A percentile compares a stretch with the other conserved stretches of the same genome.
Evolutionary conservation across 345 rosid genomes (phyloP).

Genomic region (Luvunga scandens): DNA sequence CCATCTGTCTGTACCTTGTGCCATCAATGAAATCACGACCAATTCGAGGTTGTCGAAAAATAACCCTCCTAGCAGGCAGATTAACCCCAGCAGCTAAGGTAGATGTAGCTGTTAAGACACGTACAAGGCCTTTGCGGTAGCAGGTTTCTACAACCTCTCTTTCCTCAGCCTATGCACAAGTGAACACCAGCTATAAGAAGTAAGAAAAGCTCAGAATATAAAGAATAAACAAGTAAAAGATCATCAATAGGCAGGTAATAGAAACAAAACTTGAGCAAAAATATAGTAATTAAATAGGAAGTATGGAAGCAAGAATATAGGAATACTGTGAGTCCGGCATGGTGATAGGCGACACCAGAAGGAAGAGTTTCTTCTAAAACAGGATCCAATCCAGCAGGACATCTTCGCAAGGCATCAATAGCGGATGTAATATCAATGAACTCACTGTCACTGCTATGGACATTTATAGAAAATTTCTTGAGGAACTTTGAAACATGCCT

Average conservation of each 20-base stretch:
- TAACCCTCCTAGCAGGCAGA: conserved; percentile 96
- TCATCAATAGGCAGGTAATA: neutral
- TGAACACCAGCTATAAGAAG: conserved; percentile 12
- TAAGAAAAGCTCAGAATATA: neutral
- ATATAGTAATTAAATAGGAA: neutral
- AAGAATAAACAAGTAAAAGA: conserved; percentile 4
- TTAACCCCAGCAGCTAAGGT: conserved; percentile 99
- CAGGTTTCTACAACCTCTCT: conserved; percentile 93
- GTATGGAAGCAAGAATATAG: conserved; percentile 24
- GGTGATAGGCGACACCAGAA: conserved; percentile 96
- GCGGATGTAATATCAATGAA: conserved; percentile 66
- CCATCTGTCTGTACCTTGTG: conserved; percentile 98
- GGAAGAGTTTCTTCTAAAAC: conserved; percentile 87
- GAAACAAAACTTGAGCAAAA: conserved; percentile 10
- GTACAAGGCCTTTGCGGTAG: conserved; percentile 86
- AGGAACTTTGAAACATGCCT: conserved; percentile 77
- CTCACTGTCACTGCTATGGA: conserved; percentile 48
- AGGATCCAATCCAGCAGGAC: conserved; percentile 92
- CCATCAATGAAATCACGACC: conserved; percentile 97
- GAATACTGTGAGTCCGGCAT: conserved; percentile 95
- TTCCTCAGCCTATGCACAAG: conserved; percentile 76
- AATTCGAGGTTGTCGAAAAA: conserved; percentile 94
- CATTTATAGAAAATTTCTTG: conserved; percentile 46
- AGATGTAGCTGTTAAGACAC: conserved; percentile 93
- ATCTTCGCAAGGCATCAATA: conserved; percentile 69